Conservation (phyloP, 441 rosid genomes). For the Erodium moschatum region DNA sequence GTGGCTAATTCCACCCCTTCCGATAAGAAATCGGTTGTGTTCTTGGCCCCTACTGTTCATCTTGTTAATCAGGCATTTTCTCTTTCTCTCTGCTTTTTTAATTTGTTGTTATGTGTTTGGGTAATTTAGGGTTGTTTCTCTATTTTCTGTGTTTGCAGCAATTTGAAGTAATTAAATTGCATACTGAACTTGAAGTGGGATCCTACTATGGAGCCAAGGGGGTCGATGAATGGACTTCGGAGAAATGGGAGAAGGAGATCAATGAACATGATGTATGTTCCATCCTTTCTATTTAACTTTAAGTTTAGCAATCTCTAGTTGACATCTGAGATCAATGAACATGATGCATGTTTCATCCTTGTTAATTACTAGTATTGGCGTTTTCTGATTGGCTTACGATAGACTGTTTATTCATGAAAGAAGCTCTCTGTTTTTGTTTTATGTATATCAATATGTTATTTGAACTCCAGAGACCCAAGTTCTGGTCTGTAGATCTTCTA, state of each 20-base stretch:
- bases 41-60: constrained; percentile 75
- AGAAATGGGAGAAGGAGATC: constrained; percentile 62
- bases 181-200: constrained; percentile 43
- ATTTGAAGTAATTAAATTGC: constrained; percentile 40
- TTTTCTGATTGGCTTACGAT: not conserved
- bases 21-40: constrained; percentile 38
- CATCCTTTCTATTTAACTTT: not conserved
- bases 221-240: constrained; percentile 54
- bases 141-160: constrained; percentile 45
- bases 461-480: not conserved
- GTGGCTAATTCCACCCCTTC: constrained; percentile 25
- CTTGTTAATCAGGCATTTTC: constrained; percentile 61
- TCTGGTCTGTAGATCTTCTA: not conserved
- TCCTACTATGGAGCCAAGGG: constrained; percentile 73
- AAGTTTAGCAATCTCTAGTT: too few relatives aligned
- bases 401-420: too few relatives aligned
- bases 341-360: constrained; percentile 47
- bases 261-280: constrained; percentile 52
- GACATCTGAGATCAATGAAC: constrained; percentile 53
- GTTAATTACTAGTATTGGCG: not conserved
- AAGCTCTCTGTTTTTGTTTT: not conserved
- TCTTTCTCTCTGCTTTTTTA: not conserved
- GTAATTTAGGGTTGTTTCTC: not conserved
- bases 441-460: not conserved
- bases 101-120: not conserved